phyloP scores from a whole-genome alignment of 148 eudicot species.

The Fallopia convolvulus region DNA sequence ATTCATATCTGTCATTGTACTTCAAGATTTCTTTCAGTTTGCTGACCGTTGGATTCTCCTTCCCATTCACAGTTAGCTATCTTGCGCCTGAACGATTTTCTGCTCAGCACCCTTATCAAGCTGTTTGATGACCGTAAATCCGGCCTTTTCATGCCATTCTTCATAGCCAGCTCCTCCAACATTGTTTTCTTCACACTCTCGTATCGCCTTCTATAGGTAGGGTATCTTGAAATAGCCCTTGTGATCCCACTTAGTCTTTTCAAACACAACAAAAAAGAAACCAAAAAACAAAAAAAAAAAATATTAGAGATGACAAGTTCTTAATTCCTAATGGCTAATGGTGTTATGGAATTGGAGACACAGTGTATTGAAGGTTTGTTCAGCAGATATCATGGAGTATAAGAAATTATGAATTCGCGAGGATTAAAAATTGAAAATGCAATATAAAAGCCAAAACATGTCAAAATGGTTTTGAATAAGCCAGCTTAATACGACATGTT shows the following conservation, averaged over 20 bases:
- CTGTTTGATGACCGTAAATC: slow-evolving; percentile 24
- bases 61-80: background rate
- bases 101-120: slow-evolving; percentile 43
- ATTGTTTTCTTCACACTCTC: slow-evolving; percentile 45
- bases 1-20: background rate
- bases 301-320: no score
- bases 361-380: no score
- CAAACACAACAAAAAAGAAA: no score
- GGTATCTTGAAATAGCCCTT: slow-evolving; percentile 76
- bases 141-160: slow-evolving; percentile 28
- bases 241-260: slow-evolving; percentile 81
- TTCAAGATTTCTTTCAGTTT: background rate
- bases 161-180: slow-evolving; percentile 48
- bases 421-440: no score
- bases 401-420: no score
- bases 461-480: no score
- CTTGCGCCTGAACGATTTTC: slow-evolving; percentile 42
- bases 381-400: no score
- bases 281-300: background rate
- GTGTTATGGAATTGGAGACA: no score
- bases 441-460: no score
- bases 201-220: slow-evolving; percentile 79
- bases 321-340: no score
- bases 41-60: background rate
- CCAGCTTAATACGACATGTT: no score